Conservation (phyloP, 23 red algal species). For the Agarophyton chilense region DNA sequence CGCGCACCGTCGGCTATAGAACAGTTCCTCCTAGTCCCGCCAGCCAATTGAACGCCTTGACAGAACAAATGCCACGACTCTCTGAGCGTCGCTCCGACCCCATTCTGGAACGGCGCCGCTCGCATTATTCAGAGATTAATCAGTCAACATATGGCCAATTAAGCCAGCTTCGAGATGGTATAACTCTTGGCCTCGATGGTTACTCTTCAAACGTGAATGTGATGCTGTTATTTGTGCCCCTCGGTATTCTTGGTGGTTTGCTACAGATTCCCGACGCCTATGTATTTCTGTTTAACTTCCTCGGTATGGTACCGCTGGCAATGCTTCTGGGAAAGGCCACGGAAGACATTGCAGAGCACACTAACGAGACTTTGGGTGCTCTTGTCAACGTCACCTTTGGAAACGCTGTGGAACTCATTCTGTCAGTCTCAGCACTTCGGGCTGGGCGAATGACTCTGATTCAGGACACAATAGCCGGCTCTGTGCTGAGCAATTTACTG, state of each 20-base stretch:
- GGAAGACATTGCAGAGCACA: slow-evolving; percentile 92
- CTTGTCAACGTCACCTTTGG: slow-evolving; percentile 98
- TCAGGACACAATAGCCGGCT: slow-evolving; percentile 90
- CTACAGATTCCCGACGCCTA: slow-evolving; percentile 16
- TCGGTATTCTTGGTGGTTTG: slow-evolving; percentile 61
- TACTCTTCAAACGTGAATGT: slow-evolving; percentile 72
- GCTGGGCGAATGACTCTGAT: slow-evolving; percentile 81
- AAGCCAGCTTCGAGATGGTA: slow-evolving; percentile 39
- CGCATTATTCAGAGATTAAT: slow-evolving; percentile 17
- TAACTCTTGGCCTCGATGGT: slow-evolving; percentile 62
- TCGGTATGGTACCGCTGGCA: slow-evolving; percentile 90
- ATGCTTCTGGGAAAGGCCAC: slow-evolving; percentile 88
- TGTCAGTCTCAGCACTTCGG: slow-evolving; percentile 80
- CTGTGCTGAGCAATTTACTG: slow-evolving; percentile 90
- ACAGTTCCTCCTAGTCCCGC: no score
- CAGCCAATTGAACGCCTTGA: no score
- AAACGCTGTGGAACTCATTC: slow-evolving; percentile 97
- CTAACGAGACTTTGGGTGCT: slow-evolving; percentile 84
- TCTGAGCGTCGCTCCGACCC: slow-evolving; percentile 16
- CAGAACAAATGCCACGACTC: no score
- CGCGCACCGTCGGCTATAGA: no score
- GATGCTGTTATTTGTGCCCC: slow-evolving; percentile 81
- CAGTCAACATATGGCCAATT: slow-evolving; percentile 18
- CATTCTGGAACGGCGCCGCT: background rate
- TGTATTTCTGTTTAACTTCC: slow-evolving; percentile 84